Base-by-base conservation (phyloP, 495 filamentous ascomycete genomes). In the Amniculicola lignicola region DNA sequence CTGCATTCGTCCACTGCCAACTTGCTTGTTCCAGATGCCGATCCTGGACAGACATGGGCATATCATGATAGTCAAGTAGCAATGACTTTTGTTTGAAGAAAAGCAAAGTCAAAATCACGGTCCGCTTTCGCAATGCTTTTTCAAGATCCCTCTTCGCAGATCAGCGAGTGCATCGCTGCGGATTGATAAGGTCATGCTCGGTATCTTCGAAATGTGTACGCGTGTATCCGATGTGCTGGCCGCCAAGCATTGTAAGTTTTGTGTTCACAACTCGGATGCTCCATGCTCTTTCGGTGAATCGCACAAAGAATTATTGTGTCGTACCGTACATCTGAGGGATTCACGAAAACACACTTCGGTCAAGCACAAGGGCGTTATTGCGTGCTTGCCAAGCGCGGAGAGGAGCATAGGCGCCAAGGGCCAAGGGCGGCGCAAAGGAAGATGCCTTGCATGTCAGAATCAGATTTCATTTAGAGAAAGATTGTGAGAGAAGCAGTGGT, bases 341-440 rank as follows among this genome's bases (percentile, higher is more conserved):
- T n/a, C n/a, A n/a, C n/a, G n/a, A n/a, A n/a, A 5, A 46, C 3
- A 31, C 24, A 16, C 28, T 9, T 11, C 10, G 15, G 27, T 22
- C 6, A 40, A 14, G 28, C 3, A 11, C 21, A 18, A 36, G 19
- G n/a, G n/a, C n/a, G n/a, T n/a, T n/a, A n/a, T 25, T 51, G 24
- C 45, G 15, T 10, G 24, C 21, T n/a, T 33, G 54, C 55, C 55
- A 59, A 59, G 55, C 47, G 54, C 55, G 55, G 47, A 52, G 40
- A 35, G 35, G 35, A 28, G 33, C 15, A 23, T 39, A 5, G 11
- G 23, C 21, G 55, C 54, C 54, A 58, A 58, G 55, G 18, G 47
- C 48, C 47, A 59, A 59, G 55, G 4, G 48, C 48, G 40, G 47
- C 23, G 47, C 55, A 52, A 51, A 39, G 47, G 40, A 46, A 47